Evolutionary conservation across 345 rosid genomes (phyloP), one percentile per base, ranked within the genome.

Genomic region (Boechera stricta): DNA sequence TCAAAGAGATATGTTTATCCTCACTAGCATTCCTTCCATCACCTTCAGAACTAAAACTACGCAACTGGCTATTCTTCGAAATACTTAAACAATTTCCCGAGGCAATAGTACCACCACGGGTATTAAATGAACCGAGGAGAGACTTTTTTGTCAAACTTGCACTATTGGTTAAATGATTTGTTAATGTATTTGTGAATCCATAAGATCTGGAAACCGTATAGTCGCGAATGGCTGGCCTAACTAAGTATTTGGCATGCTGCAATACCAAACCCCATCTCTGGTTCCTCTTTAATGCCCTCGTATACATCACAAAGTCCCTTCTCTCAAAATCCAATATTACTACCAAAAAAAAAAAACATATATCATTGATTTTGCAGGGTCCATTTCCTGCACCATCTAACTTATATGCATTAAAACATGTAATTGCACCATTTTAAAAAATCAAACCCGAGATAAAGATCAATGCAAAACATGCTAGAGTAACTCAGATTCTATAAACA

Each of bases 11-110:
- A 62, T 76, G 77, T 57, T 85, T 91, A 85, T 82, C 88, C 83
- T 88, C 95, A 72, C 95, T 87, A 60, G 95, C 84, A 83, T 85
- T 88, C 72, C 86, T 86, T 67, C 98, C 98, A 84, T 87, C 92
- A 35, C 96, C 94, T 79, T 90, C 83, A 26, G 98, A 92, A 77
- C 96, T 88, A 81, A 81, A 95, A 9, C 74, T 56, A 62, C 98
- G 83, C 15, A 85, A 77, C 81, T 86, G 88, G 53, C 68, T 69
- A 64, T 70, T 85, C 51, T 58, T 73, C 16, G 66, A 79, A 72
- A 73, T 38, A 0, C 75, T 16, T 73, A 45, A 67, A 59, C 56
- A 51, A 76, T 65, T 60, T 59, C 82, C 72, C 4, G 81, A 31
- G 44, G 77, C 71, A 65, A 69, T 57, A 47, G 35, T 70, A 64